Evolutionary conservation across 345 rosid species (phyloP), one percentile per base, ranked within the genome.

Genomic region (Aurinia saxatilis): DNA sequence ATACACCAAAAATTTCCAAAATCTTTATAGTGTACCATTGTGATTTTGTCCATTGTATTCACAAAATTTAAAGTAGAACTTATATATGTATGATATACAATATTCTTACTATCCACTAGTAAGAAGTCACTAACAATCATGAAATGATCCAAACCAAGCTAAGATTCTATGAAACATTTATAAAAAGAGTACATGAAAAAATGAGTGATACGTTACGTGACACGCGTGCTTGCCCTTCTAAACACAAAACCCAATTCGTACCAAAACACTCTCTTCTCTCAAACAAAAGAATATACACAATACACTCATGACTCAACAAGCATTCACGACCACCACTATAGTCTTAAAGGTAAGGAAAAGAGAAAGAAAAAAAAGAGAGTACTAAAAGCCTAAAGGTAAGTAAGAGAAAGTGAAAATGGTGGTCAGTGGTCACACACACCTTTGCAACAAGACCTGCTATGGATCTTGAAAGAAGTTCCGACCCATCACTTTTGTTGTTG

Each of bases 201-300:
- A 45, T 7, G 7, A 47, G 47, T 13, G 55, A 31, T n/a, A 33
- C 14, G 21, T 60, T 60, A 29, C 13, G 50, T 18, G 73, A 53
- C 73, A 69, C 73, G 73, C 73, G 63, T 69, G 73, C 19, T 6
- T 53, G n/a, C 67, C 67, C 73, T 50, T 60, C 67, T 10, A 34
- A 34, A 51, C 39, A 34, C 50, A 60, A 50, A 33, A 50, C 10
- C 41, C 48, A 8, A 19, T 3, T 41, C 21, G 18, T 41, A 41
- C 66, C 46, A 68, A 23, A 60, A 37, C 31, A 31, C 1, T 52
- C 40, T 34, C 39, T 18, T 18, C 67, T 62, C 29, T 29, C 31
- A 35, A 50, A 38, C n/a, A n/a, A 58, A 58, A 67, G 59, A 45
- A 58, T 30, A 58, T 33, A 41, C 49, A 66, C 48, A n/a, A n/a